These are phyloP conservation scores for Penicillium diatomitis DNA, from an alignment of 495 filamentous ascomycete genomes.

Conservation along the genomic window DNA sequence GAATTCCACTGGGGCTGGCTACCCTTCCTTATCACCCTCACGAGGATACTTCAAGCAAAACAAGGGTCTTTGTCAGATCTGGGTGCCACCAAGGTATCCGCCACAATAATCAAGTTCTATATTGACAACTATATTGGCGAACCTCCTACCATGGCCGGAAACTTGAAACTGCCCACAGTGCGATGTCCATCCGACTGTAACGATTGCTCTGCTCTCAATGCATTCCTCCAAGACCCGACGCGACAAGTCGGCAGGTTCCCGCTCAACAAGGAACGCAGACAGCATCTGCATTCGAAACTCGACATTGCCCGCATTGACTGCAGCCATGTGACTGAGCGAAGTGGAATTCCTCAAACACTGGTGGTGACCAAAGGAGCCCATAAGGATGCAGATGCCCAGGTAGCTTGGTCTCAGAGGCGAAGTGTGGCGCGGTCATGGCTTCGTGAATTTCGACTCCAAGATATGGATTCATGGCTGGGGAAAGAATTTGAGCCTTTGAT, in stretches of 20 bases:
- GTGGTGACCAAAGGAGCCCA: not conserved
- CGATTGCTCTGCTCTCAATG: not conserved
- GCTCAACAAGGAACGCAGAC: not conserved
- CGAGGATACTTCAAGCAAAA: not conserved
- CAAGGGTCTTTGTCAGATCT: not conserved
- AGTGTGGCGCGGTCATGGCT: no score
- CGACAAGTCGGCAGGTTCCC: not conserved
- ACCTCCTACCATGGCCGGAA: not conserved
- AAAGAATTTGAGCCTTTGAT: no score
- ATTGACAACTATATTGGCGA: not conserved
- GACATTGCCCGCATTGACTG: not conserved
- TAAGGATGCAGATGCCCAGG: no score
- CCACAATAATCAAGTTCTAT: not conserved
- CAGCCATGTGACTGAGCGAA: not conserved
- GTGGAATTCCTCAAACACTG: not conserved
- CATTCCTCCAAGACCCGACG: not conserved
- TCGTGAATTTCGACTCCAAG: no score
- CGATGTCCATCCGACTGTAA: not conserved
- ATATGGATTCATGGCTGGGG: no score
- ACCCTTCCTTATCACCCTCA: not conserved
- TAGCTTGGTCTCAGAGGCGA: no score
- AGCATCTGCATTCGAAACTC: not conserved
- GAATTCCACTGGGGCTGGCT: not conserved
- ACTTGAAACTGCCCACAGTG: not conserved
- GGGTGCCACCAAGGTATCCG: not conserved